Base-by-base conservation (phyloP, 257 asterid genomes). In the Cordia subcordata region DNA sequence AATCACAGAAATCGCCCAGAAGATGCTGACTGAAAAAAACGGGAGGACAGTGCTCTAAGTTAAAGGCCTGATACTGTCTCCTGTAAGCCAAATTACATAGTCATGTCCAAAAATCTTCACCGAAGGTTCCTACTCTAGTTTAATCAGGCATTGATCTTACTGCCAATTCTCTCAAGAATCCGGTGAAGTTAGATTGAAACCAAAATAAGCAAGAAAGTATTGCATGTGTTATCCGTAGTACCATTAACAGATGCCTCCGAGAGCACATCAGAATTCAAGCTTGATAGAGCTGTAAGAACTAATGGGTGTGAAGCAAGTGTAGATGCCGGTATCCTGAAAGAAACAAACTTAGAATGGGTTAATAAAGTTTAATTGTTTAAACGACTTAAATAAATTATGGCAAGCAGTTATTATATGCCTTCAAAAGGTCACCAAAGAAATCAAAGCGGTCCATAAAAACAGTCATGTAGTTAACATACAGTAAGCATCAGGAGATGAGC, bases 161-260 rank as follows among this genome's bases (percentile, higher is more conserved):
- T 27, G 35, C 3, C 35, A 27, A 6, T 1, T 3, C 35, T 27
- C 35, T 27, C 35, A 27, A 27, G 35, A 1, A 27, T 27, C 35
- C 35, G 0, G 1, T 1, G 1, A 17, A 19, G 45, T 11, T 44
- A 49, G 14, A 58, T 55, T 23, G 32, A 23, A 35, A 37, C 21
- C 12, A 38, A 13, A 32, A 49, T 27, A 15, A 39, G 39, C 35
- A 61, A 65, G 19, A 53, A 68, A 20, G 54, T 54, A 58, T 35
- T 22, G 65, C 51, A 63, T 46, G 63, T 53, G 23, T 18, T 55
- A 49, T 69, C 50, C 55, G 57, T 60, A 73, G 55, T 84, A 92
- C 99, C 99, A 79, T 92, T 88, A 59, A 88, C 96, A 45, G 97
- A 78, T 55, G 97, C 97, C 86, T 88, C 99, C 0, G 83, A 89